Conservation (phyloP, 108 stramenopile genomes). For the Pseudonitzschia delicatissima region DNA sequence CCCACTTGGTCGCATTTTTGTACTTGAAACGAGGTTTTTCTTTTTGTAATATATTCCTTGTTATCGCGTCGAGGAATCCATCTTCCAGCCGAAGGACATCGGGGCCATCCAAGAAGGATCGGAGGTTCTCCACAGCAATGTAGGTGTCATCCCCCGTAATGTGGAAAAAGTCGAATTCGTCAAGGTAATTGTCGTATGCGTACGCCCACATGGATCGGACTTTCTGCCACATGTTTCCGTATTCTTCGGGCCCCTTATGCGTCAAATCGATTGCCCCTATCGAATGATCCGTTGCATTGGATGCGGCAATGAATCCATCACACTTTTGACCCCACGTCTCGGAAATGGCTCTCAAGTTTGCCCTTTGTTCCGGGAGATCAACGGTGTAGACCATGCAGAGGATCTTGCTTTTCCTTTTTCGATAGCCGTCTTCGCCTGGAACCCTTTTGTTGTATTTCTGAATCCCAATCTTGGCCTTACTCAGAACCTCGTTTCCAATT, state of each 20-base stretch:
- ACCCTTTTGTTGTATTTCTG: no score
- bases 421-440: no score
- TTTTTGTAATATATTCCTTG: no score
- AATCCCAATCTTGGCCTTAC: no score
- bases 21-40: no score
- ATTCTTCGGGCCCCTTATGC: slow-evolving; percentile 70
- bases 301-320: slow-evolving; percentile 82
- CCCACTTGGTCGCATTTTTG: no score
- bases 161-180: slow-evolving; percentile 83
- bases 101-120: slow-evolving; percentile 22
- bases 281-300: slow-evolving; percentile 48
- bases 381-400: not conserved
- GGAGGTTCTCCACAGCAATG: slow-evolving; percentile 45
- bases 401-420: no score
- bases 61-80: not conserved
- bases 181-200: slow-evolving; percentile 53
- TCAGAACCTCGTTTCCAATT: no score
- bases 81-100: slow-evolving; percentile 28
- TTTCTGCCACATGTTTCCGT: slow-evolving; percentile 92
- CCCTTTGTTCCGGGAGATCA: not conserved
- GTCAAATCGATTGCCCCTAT: slow-evolving; percentile 54
- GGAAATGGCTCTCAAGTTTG: slow-evolving; percentile 19
- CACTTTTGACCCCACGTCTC: slow-evolving; percentile 41
- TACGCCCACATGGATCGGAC: slow-evolving; percentile 75
- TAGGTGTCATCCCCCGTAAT: slow-evolving; percentile 73